Evolutionary conservation across 2,329 filamentous ascomycete species (phyloP).

Genomic region (Cladobotryum mycophilum): DNA sequence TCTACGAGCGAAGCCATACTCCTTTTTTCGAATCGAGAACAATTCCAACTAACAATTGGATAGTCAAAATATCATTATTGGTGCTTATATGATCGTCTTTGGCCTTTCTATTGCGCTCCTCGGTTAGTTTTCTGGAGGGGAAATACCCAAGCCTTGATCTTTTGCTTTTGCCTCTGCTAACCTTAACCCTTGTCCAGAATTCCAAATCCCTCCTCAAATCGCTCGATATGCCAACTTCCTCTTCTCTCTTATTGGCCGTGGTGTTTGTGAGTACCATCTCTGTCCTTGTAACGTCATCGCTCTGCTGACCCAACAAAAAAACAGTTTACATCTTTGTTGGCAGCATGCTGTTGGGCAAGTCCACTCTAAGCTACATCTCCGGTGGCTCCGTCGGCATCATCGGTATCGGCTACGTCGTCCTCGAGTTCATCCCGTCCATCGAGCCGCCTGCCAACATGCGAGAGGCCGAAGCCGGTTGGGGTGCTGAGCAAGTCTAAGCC

Average conservation of each 20-base stretch:
- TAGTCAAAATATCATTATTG: slow-evolving; percentile 59
- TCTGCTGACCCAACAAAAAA: too few species aligned
- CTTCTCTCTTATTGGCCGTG: slow-evolving; percentile 94
- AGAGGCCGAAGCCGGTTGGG: slow-evolving; percentile 69
- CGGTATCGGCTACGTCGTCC: slow-evolving; percentile 69
- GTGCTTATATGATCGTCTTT: slow-evolving; percentile 84
- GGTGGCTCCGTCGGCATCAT: slow-evolving; percentile 72
- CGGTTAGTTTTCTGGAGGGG: slow-evolving; percentile 30
- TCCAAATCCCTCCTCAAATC: slow-evolving; percentile 89
- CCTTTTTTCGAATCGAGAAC: neutral
- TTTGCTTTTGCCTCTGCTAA: neutral
- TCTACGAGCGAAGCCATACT: too few species aligned
- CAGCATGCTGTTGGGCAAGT: slow-evolving; percentile 67
- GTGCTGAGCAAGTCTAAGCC: slow-evolving; percentile 65
- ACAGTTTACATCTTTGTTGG: slow-evolving; percentile 95
- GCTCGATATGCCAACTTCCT: slow-evolving; percentile 94
- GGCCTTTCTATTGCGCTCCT: slow-evolving; percentile 70
- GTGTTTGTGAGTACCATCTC: slow-evolving; percentile 65
- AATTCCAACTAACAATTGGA: neutral
- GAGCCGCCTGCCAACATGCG: slow-evolving; percentile 79
- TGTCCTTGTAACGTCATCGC: neutral
- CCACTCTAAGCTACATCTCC: slow-evolving; percentile 64
- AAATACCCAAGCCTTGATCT: neutral
- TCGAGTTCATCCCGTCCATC: slow-evolving; percentile 73
- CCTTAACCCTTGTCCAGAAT: slow-evolving; percentile 49